Conservation (phyloP, 2,329 filamentous ascomycete genomes). For the Parasarocladium wereldwijsianum region DNA sequence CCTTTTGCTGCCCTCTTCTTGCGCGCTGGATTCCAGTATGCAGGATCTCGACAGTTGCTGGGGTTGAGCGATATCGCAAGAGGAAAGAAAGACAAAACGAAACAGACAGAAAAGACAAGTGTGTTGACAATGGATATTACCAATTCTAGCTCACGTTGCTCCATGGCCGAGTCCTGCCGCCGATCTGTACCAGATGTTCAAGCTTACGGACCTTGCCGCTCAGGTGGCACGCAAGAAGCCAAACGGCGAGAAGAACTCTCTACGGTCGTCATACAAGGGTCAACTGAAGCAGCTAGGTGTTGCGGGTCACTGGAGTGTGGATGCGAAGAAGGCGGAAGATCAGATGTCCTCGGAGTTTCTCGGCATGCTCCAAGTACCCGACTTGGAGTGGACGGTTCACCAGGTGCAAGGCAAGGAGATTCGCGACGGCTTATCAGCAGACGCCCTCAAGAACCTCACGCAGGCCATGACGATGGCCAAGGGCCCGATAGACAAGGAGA, state of each 20-base stretch:
- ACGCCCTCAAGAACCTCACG: constrained; percentile 26
- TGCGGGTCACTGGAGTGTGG: constrained; percentile 43
- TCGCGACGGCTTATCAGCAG: constrained; percentile 32
- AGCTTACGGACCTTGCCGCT: constrained; percentile 38
- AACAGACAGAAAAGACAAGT: constrained; percentile 18
- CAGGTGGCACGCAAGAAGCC: constrained; percentile 49
- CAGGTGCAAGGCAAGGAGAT: constrained; percentile 40
- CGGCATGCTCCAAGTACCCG: constrained; percentile 33
- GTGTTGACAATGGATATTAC: constrained; percentile 27
- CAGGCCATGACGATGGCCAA: constrained; percentile 42
- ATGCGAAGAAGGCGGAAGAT: constrained; percentile 32
- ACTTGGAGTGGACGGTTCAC: constrained; percentile 42
- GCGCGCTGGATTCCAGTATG: constrained; percentile 10
- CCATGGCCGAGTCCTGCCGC: constrained; percentile 33
- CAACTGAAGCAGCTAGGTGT: constrained; percentile 51
- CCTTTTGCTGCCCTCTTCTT: constrained; percentile 21
- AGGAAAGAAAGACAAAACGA: too few species aligned
- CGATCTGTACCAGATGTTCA: constrained; percentile 46
- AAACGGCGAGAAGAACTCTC: constrained; percentile 51
- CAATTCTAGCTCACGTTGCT: constrained; percentile 32
- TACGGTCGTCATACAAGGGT: constrained; percentile 54
- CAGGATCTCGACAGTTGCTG: constrained; percentile 12
- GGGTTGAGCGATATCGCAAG: constrained; percentile 10
- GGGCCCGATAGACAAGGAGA: constrained; percentile 36
- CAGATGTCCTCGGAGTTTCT: constrained; percentile 36